Conservation (phyloP, 371 early-diverging fungal genomes). For the Blakeslea trispora region DNA sequence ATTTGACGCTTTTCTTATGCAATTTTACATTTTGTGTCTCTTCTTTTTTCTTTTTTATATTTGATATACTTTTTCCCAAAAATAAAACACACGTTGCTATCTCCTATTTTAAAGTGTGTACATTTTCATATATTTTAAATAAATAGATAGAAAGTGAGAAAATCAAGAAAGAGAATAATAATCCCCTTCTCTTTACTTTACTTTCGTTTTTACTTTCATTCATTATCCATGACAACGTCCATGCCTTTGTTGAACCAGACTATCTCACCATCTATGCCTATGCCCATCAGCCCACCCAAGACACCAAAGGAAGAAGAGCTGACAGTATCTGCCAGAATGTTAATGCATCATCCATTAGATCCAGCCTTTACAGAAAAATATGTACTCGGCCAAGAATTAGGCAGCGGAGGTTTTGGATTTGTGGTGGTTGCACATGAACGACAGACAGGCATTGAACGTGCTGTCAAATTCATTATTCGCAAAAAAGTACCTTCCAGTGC, state of each 20-base stretch:
- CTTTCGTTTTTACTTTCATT: no score
- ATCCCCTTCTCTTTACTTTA: no score
- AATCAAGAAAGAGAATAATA: no score
- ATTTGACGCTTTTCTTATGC: no score
- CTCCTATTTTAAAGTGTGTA: no score
- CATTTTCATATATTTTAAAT: no score
- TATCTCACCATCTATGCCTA: no score
- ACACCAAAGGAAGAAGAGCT: slow-evolving; percentile 28
- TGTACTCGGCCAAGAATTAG: slow-evolving; percentile 67
- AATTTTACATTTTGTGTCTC: background rate
- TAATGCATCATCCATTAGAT: slow-evolving; percentile 46
- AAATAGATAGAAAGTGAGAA: no score
- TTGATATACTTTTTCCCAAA: background rate
- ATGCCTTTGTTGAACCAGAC: slow-evolving; percentile 34
- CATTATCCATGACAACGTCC: slow-evolving; percentile 19
- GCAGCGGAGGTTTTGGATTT: slow-evolving; percentile 83
- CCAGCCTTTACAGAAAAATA: slow-evolving; percentile 58
- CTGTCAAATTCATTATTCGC: slow-evolving; percentile 80
- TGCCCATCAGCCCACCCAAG: slow-evolving; percentile 16
- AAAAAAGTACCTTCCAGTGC: slow-evolving; percentile 61
- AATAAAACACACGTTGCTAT: background rate
- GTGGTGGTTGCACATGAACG: slow-evolving; percentile 66
- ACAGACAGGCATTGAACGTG: slow-evolving; percentile 61
- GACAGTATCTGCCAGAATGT: slow-evolving; percentile 46
- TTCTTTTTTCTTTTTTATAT: slow-evolving; percentile 2